These are phyloP conservation scores for Phytophthora hibernalis DNA, from an alignment of 352 stramenopile genomes.

Conservation along the genomic window DNA sequence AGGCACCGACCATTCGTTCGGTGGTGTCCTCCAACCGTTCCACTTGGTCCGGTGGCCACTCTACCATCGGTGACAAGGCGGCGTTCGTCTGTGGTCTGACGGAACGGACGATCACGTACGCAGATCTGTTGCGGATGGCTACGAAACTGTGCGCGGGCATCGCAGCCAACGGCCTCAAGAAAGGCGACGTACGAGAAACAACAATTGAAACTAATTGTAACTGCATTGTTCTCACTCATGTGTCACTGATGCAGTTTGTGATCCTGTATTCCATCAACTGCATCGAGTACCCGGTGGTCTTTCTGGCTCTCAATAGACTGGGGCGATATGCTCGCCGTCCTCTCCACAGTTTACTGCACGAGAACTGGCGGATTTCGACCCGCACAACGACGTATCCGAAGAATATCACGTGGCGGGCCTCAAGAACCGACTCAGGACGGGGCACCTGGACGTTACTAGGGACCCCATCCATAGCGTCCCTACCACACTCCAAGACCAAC, in stretches of 20 bases:
- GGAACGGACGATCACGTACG: slow-evolving; percentile 40
- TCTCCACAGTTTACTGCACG: slow-evolving; percentile 34
- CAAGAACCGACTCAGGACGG: too few relatives aligned
- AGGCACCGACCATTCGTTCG: too few relatives aligned
- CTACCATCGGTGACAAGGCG: too few relatives aligned
- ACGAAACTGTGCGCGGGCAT: slow-evolving; percentile 35
- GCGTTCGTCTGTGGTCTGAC: slow-evolving; percentile 45
- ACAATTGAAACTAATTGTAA: not conserved
- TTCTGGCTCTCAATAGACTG: slow-evolving; percentile 41
- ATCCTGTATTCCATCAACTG: slow-evolving; percentile 48
- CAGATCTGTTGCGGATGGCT: slow-evolving; percentile 21
- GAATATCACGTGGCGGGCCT: too few relatives aligned
- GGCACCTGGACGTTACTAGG: too few relatives aligned
- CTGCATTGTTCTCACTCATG: not conserved
- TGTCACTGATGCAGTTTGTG: slow-evolving; percentile 23
- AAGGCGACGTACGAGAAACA: slow-evolving; percentile 44
- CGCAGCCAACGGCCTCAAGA: slow-evolving; percentile 37
- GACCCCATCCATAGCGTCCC: too few relatives aligned
- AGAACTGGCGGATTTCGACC: too few relatives aligned
- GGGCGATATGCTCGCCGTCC: slow-evolving; percentile 41
- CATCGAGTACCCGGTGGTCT: slow-evolving; percentile 49
- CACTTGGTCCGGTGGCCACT: too few relatives aligned
- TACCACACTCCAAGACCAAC: too few relatives aligned
- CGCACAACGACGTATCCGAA: too few relatives aligned
- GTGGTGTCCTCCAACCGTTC: too few relatives aligned